Base-by-base conservation (phyloP, 1,284 basidiomycete species). In the Schizophyllum commune region DNA sequence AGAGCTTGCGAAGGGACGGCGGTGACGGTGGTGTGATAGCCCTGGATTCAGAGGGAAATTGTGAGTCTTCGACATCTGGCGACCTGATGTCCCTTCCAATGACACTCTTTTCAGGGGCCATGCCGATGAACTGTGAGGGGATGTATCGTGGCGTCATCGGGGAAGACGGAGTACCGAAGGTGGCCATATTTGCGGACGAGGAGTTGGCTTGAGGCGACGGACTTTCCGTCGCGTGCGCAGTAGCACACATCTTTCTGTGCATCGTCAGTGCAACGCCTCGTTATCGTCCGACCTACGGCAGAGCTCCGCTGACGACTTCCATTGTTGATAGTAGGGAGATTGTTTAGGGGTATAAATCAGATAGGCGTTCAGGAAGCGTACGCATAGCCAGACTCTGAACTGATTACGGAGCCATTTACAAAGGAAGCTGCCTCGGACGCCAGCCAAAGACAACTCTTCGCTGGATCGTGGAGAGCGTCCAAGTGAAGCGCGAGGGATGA, bases 81-180 rank as follows among this genome's bases (percentile, higher is more conserved):
- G 39, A 52, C 19, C 11, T 8, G 27, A 5, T 5, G 19, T 57
- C 52, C 52, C 32, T 32, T 55, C 68, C 34, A 67, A 39, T 47
- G 32, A 55, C 27, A 58, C 54, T 32, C 20, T 57, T 51, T 60
- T 63, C 57, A 90, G 87, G 89, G 39, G 74, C 85, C 0, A 81
- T 88, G 74, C 82, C 87, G 4, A 69, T 93, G 63, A 92, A 92
- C 68, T 86, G 84, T 63, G 77, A 79, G 20, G 88, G 89, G 2
- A 93, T 94, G 91, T 92, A 91, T 69, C 79, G 91, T 56, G 91
- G 91, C 4, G 76, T 92, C 15, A 84, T 92, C 55, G 74, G 78
- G 33, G 75, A 78, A 60, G 88, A 91, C 60, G 89, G 86, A 7
- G 69, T 83, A 4, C 79, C 89, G 0, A 83, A 83, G 71, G 89